Percentiles rank a stretch among this genome's conserved stretches.
These are phyloP conservation scores for Arthrobotrys iridis DNA, from an alignment of 2,329 filamentous ascomycete genomes.

Conservation along the genomic window DNA sequence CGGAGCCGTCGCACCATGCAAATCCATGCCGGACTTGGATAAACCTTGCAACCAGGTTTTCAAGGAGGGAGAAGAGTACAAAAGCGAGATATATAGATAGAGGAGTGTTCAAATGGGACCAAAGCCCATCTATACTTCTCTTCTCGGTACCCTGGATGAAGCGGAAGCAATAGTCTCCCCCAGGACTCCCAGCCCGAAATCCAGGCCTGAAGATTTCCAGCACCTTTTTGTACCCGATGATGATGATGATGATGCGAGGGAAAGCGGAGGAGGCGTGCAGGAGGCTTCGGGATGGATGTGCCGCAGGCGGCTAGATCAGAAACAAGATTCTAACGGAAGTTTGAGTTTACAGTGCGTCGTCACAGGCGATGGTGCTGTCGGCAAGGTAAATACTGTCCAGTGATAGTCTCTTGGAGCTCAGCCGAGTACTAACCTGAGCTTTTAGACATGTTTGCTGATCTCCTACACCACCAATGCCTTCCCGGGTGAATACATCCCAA, in stretches of 20 bases:
- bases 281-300: constrained; percentile 13
- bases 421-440: constrained; percentile 59
- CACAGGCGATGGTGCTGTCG: constrained; percentile 98
- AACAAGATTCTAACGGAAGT: constrained; percentile 43
- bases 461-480: constrained; percentile 99
- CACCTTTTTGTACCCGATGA: constrained; percentile 36
- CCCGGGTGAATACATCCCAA: constrained; percentile 99
- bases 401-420: constrained; percentile 55
- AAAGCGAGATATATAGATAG: background rate
- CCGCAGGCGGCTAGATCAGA: constrained; percentile 42
- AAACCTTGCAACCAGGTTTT: constrained; percentile 49
- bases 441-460: constrained; percentile 95
- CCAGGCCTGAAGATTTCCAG: constrained; percentile 43
- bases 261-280: constrained; percentile 7
- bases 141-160: constrained; percentile 40
- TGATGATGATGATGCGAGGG: background rate
- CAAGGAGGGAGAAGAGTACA: constrained; percentile 13
- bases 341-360: constrained; percentile 80
- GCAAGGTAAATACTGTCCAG: constrained; percentile 77
- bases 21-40: constrained; percentile 32
- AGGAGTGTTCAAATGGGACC: constrained; percentile 33
- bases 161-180: constrained; percentile 45
- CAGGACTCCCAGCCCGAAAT: constrained; percentile 22
- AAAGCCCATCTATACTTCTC: constrained; percentile 44
- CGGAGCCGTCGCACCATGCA: constrained; percentile 31